phyloP scores from a whole-genome alignment of 176 grass and related monocot genomes.

The Puya raimondii region DNA sequence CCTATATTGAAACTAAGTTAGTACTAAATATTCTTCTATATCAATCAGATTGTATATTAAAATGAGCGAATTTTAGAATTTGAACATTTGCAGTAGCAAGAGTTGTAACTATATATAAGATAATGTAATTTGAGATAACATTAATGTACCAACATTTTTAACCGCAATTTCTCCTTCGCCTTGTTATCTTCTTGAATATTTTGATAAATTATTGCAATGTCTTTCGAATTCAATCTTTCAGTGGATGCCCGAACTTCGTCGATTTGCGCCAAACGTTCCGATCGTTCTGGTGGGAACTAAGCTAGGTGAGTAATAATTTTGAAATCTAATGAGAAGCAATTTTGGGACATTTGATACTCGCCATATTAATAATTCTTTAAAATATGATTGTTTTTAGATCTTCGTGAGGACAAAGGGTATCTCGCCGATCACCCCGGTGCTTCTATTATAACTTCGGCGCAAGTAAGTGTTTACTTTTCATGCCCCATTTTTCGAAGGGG shows the following conservation, averaged over 20 bases:
- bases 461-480: constrained; percentile 21
- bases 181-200: constrained; percentile 4
- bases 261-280: constrained; percentile 66
- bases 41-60: too few species aligned
- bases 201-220: constrained; percentile 15
- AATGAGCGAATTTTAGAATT: too few species aligned
- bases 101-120: too few species aligned
- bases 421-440: constrained; percentile 58
- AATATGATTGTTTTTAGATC: constrained; percentile 36
- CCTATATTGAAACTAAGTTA: too few species aligned
- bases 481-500: neutral
- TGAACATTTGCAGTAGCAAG: too few species aligned
- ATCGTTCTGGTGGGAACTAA: constrained; percentile 88
- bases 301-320: constrained; percentile 38
- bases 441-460: constrained; percentile 41
- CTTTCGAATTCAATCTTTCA: constrained; percentile 22
- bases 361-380: neutral
- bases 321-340: neutral
- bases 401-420: constrained; percentile 74
- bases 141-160: too few species aligned
- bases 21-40: too few species aligned
- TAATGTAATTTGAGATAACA: too few species aligned
- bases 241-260: constrained; percentile 95
- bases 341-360: neutral
- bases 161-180: neutral